Evolutionary conservation across 2,329 filamentous ascomycete species (phyloP).

Genomic region (Furcasterigmium furcatum): DNA sequence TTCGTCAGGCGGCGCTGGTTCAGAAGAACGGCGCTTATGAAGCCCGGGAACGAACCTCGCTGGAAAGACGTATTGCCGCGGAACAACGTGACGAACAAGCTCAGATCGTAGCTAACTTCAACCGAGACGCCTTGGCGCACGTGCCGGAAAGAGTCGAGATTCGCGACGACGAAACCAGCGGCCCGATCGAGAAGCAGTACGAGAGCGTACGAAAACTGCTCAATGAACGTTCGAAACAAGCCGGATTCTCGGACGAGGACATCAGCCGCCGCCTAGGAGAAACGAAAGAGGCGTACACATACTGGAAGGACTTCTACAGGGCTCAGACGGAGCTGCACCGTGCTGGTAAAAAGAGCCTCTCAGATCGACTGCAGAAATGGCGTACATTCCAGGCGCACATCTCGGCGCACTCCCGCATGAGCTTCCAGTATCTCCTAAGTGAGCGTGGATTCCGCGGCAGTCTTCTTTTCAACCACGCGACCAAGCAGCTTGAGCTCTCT

Average conservation of each 20-base stretch:
- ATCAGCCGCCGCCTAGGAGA: conserved; percentile 49
- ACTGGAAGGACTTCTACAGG: conserved; percentile 33
- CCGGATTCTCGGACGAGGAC: conserved; percentile 63
- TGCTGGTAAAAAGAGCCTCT: conserved; percentile 57
- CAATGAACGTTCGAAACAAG: conserved; percentile 48
- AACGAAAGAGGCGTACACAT: conserved; percentile 34
- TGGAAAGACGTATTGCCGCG: conserved; percentile 41
- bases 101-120: conserved; percentile 50
- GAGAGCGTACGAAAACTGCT: conserved; percentile 56
- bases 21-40: conserved; percentile 62
- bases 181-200: conserved; percentile 52
- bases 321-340: conserved; percentile 38
- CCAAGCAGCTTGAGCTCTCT: conserved; percentile 72
- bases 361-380: conserved; percentile 72
- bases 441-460: conserved; percentile 86
- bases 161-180: conserved; percentile 59
- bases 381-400: conserved; percentile 79
- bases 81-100: conserved; percentile 43
- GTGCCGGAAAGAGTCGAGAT: conserved; percentile 57
- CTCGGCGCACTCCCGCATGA: conserved; percentile 77
- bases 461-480: conserved; percentile 72
- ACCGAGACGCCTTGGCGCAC: conserved; percentile 48
- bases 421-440: conserved; percentile 84
- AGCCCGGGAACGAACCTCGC: conserved; percentile 41
- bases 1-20: conserved; percentile 49